Percentiles rank a stretch among this genome's conserved stretches.
Conservation (phyloP, 305 asterid species). For the Caryopteris hybrid region DNA sequence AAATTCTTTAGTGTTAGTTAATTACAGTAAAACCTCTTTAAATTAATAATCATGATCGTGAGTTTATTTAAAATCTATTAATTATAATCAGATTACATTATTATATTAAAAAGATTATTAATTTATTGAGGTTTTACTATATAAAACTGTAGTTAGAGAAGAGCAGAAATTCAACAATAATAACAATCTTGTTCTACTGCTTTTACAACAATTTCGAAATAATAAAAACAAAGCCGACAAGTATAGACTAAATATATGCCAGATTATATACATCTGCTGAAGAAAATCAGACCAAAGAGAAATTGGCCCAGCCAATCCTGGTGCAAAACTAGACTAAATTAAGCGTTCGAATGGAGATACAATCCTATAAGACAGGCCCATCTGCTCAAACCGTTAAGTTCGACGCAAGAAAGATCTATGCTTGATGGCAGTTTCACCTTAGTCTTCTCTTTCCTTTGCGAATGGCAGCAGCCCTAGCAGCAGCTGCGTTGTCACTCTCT, state of each 20-base stretch:
- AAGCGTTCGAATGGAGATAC: background rate
- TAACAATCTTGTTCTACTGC: background rate
- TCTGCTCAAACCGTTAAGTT: background rate
- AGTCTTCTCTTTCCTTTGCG: constrained; percentile 73
- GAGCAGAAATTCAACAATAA: background rate
- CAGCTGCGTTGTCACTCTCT: constrained; percentile 39
- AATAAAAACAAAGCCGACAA: background rate
- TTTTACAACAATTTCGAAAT: background rate
- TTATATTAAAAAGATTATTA: too few species aligned
- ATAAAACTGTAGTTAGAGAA: too few species aligned
- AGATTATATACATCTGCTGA: constrained; percentile 19
- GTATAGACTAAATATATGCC: background rate
- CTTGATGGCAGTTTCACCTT: constrained; percentile 4
- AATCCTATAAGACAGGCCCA: background rate
- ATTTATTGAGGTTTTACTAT: too few species aligned
- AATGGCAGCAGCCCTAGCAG: constrained; percentile 45
- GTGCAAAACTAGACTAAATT: background rate
- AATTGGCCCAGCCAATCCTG: constrained; percentile 14
- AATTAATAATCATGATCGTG: too few species aligned
- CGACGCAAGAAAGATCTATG: background rate
- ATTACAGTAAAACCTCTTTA: too few species aligned
- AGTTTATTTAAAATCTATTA: too few species aligned
- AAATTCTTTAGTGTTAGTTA: too few species aligned
- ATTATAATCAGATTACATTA: too few species aligned
- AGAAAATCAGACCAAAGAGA: constrained; percentile 21